Base-by-base conservation (phyloP, 345 rosid genomes). In the Streptanthus diversifolius region DNA sequence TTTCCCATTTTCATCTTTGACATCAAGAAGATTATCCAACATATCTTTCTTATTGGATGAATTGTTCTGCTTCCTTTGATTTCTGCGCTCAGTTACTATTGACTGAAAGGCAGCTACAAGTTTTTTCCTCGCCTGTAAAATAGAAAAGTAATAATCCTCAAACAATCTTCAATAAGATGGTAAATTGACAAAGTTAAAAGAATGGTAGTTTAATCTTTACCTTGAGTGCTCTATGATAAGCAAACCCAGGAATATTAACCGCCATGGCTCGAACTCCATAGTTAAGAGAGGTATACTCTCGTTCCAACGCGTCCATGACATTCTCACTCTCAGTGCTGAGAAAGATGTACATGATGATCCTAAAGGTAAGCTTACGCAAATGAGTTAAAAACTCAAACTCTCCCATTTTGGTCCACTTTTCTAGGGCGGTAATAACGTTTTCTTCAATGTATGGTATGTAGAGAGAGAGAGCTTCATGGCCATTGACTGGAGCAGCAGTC, bases 301-400 rank as follows among this genome's bases (percentile, higher is more conserved):
- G 85, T 78, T 92, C 95, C 57, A 90, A 71, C 29, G 81, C 84
- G 57, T 83, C 92, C 88, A 90, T 74, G 30, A 81, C 79, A 2
- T 59, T 44, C 25, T 82, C 88, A 47, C 93, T 80, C 77, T 84
- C 95, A 0, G 85, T 66, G 81, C 96, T 82, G 32, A 93, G 87
- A 39, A 93, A 93, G 58, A 93, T 93, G 35, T 83, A 75, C 92
- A 88, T 90, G 33, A 92, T 87, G 24, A 92, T 88, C 74, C 68
- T 83, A 78, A 92, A 92, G 40, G 98, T 92, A 60, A 92, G 90
- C 77, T 77, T 90, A 30, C 97, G 82, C 45, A 90, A 69, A 24
- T 88, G 85, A 51, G 95, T 91, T 63, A 91, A 70, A 72, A 90
- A 85, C 79, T 93, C 89, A 0, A 89, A 71, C 18, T 84, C 77